These are phyloP conservation scores for Pneumocystis jirovecii DNA, from an alignment of 1,139 yeast genomes.

Conservation along the genomic window DNA sequence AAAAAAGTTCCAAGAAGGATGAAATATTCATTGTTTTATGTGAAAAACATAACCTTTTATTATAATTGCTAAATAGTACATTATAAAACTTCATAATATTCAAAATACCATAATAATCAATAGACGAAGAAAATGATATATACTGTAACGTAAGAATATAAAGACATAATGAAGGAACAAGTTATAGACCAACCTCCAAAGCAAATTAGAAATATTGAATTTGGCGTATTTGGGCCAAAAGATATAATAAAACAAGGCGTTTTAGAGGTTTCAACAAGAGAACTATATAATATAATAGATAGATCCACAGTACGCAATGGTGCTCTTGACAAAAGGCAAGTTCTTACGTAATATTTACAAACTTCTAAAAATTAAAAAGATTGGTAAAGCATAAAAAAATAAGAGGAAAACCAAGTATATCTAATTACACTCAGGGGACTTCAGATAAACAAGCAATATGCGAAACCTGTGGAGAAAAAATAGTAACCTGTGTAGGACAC, in stretches of 20 bases:
- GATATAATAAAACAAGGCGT: conserved; percentile 90
- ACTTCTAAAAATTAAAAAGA: not conserved
- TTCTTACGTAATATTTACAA: conserved; percentile 7
- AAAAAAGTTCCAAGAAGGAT: not conserved
- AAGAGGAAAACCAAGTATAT: not conserved
- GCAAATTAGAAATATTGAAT: conserved; percentile 57
- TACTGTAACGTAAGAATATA: not conserved
- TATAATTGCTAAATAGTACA: no score
- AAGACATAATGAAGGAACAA: conserved; percentile 6
- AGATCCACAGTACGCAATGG: conserved; percentile 68
- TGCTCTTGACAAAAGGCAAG: conserved; percentile 79
- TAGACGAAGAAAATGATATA: not conserved
- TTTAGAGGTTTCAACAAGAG: conserved; percentile 83
- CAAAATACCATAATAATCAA: not conserved
- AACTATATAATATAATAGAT: conserved; percentile 80
- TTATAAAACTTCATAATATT: not conserved
- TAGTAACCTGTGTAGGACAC: conserved; percentile 96
- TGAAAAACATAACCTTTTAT: not conserved
- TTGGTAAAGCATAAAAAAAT: not conserved
- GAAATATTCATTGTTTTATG: not conserved
- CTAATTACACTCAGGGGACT: conserved; percentile 40
- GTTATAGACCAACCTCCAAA: conserved; percentile 12
- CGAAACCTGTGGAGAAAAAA: conserved; percentile 76
- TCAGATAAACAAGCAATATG: conserved; percentile 76
- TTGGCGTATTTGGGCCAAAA: conserved; percentile 78